A percentile compares a stretch with the other conserved stretches of the same genome.
Conservation (phyloP, 768 basidiomycete species). For the Tremella mesenterica region DNA sequence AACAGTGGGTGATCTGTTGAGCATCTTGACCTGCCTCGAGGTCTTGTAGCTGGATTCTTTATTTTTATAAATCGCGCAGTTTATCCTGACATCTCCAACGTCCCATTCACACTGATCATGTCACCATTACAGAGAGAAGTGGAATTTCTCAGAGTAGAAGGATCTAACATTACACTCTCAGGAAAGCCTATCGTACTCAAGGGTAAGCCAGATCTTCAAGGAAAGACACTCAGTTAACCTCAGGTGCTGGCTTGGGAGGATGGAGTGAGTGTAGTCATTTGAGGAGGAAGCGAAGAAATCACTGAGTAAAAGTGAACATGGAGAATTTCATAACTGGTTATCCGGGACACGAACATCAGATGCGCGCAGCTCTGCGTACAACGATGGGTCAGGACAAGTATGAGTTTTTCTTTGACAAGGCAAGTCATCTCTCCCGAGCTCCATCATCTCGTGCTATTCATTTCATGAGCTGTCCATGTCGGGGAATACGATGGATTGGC, state of each 20-base stretch:
- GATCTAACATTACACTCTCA: conserved; percentile 19
- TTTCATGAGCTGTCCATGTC: neutral
- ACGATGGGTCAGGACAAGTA: conserved; percentile 58
- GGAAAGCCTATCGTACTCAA: conserved; percentile 34
- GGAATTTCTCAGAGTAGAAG: conserved; percentile 26
- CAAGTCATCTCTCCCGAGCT: no score
- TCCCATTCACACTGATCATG: no score
- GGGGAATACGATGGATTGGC: no score
- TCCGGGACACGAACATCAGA: conserved; percentile 68
- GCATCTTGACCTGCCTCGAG: no score
- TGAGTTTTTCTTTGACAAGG: conserved; percentile 77
- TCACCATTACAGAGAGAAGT: no score
- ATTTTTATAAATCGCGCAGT: no score
- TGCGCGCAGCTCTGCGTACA: conserved; percentile 60
- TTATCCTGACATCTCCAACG: no score
- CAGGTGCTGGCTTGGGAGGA: conserved; percentile 69
- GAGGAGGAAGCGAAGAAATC: neutral
- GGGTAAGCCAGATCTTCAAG: conserved; percentile 8
- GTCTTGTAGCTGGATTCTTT: no score
- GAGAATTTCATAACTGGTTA: conserved; percentile 58
- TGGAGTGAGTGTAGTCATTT: conserved; percentile 49
- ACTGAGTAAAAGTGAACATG: conserved; percentile 50
- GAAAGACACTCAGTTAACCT: conserved; percentile 33
- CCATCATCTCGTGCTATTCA: no score
- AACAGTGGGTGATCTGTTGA: no score